Evolutionary conservation across 2,329 filamentous ascomycete genomes (phyloP).

Genomic region (Neofusicoccum kwambonambiense): DNA sequence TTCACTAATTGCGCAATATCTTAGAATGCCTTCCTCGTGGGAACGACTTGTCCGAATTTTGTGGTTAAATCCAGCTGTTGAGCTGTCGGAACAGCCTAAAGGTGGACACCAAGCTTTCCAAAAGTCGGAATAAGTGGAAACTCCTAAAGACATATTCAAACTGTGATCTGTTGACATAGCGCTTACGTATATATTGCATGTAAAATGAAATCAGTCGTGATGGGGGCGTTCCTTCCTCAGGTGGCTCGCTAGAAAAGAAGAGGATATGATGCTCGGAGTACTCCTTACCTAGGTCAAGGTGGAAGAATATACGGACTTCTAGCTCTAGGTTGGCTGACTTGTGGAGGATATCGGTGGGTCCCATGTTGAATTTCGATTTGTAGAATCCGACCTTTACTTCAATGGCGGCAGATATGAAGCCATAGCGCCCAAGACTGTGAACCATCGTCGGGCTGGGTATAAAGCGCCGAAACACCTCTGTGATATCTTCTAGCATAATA

Average conservation of each 20-base stretch:
- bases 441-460: conserved; percentile 50
- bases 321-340: conserved; percentile 18
- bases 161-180: too few relatives aligned
- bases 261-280: conserved; percentile 57
- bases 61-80: too few relatives aligned
- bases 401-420: conserved; percentile 40
- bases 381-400: conserved; percentile 42
- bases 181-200: conserved; percentile 26
- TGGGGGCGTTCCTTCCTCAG: conserved; percentile 54
- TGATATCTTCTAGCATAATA: neutral
- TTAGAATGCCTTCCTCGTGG: too few relatives aligned
- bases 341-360: conserved; percentile 47
- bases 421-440: conserved; percentile 51
- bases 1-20: too few relatives aligned
- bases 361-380: conserved; percentile 48
- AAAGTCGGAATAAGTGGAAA: too few relatives aligned
- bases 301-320: conserved; percentile 52
- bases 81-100: too few relatives aligned
- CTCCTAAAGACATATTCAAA: too few relatives aligned
- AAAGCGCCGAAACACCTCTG: conserved; percentile 49
- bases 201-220: conserved; percentile 45
- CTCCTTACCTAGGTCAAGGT: conserved; percentile 52
- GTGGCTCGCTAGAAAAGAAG: conserved; percentile 45
- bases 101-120: too few relatives aligned
- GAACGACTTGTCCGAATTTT: too few relatives aligned